A percentile compares a stretch with the other conserved stretches of the same genome.
These are phyloP conservation scores for Desmodesmus armatus DNA, from an alignment of 139 green algal genomes.

Conservation along the genomic window DNA sequence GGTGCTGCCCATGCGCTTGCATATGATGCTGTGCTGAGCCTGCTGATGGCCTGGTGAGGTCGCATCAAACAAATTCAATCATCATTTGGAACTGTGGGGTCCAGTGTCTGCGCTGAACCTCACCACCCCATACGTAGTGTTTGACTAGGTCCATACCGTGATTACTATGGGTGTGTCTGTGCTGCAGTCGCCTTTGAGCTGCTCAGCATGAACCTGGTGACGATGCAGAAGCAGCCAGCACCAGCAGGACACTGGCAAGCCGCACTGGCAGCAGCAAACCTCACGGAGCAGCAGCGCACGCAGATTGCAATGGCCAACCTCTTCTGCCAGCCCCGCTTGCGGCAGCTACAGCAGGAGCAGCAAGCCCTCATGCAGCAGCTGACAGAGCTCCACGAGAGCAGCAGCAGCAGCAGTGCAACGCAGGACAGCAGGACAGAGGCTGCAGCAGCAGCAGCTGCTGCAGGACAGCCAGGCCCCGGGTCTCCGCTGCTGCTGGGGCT, in stretches of 20 bases:
- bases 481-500: too few species aligned
- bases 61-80: too few species aligned
- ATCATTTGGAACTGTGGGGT: too few species aligned
- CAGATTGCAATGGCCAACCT: background rate
- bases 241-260: conserved; percentile 2
- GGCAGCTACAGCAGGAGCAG: background rate
- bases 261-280: background rate
- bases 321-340: background rate
- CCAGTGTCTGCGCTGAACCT: too few species aligned
- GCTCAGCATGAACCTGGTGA: background rate
- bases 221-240: background rate
- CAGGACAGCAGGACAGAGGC: too few species aligned
- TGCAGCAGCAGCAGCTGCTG: background rate
- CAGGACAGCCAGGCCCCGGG: background rate
- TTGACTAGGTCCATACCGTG: too few species aligned
- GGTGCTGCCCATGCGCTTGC: too few species aligned
- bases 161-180: too few species aligned
- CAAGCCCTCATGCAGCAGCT: background rate
- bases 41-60: too few species aligned
- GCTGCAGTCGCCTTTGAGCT: conserved; percentile 14
- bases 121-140: too few species aligned
- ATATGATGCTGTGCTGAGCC: too few species aligned
- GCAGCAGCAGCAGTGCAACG: background rate
- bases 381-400: background rate
- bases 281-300: background rate